Evolutionary conservation across 768 basidiomycete genomes (phyloP), one percentile per base, ranked within the genome.

Genomic region (Pisolithus sp.): DNA sequence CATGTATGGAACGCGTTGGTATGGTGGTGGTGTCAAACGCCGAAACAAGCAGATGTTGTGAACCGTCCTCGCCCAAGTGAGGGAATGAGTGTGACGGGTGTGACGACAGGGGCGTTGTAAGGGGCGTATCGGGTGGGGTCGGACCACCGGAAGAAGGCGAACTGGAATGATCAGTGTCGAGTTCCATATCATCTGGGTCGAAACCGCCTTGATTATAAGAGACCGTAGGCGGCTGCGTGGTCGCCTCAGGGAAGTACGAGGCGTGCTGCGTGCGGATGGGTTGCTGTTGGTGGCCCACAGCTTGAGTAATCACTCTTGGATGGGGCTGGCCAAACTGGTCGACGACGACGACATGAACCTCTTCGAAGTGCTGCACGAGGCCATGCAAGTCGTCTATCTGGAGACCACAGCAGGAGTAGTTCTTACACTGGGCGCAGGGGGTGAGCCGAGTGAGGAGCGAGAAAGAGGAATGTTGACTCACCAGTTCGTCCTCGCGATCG

Each of bases 321-420:
- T 77, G 70, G 10, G 64, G 57, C 13, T 62, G 71, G 17, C 65
- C 65, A 31, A 65, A 70, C n/a, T 74, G 69, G 55, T 78, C 73
- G 40, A 85, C 65, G 53, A 91, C 82, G 62, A 89, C 78, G 64
- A 94, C 87, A 65, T 95, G 93, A 44, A 83, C 82, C 53, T 92
- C 86, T 62, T 95, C 93, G 57, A 94, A 93, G 63, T 95, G 93
- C 68, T 94, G 90, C 3, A 95, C 78, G 10, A 95, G 82, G 3
- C 89, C 86, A 54, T 89, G 86, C 0, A 89, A 76, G 60, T 89
- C 86, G 30, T 77, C 75, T 17, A 91, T 77, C 56, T 84, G 78
- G 47, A 87, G 71, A 9, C 91, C 92, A 63, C 93, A 96, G 70
- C 93, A 96, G 1, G 83, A 83, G 72, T 93, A 96, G 66, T 95